Percentiles rank a stretch among this genome's conserved stretches.
phyloP scores from a whole-genome alignment of 2,329 filamentous ascomycete genomes.

The Venturiaceae sp. region DNA sequence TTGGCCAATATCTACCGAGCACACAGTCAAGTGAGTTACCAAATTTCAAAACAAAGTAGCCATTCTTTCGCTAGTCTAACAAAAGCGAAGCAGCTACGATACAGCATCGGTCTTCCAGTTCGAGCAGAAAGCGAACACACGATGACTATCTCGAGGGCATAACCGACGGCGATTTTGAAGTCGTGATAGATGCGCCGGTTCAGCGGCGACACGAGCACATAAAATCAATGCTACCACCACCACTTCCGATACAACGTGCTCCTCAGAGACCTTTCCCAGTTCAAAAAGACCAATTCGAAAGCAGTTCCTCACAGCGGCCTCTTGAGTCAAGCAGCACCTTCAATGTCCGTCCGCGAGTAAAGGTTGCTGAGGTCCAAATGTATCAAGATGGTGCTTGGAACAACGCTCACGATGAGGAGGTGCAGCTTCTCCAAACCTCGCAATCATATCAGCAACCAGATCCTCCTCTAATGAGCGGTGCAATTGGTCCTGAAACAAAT shows the following conservation, averaged over 20 bases:
- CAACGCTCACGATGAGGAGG: neutral
- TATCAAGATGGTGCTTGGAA: neutral
- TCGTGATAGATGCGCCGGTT: neutral
- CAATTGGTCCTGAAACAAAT: neutral
- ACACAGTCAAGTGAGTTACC: neutral
- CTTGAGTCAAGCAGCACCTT: neutral
- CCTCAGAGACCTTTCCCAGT: neutral
- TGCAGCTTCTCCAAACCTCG: neutral
- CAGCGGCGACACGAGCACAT: neutral
- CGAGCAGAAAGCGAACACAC: constrained; percentile 6
- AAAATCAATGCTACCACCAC: constrained; percentile 10
- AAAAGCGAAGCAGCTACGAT: neutral
- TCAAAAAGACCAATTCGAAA: neutral
- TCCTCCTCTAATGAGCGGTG: neutral
- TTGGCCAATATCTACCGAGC: neutral
- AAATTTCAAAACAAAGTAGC: neutral
- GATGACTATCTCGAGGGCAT: constrained; percentile 3
- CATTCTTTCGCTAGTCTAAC: neutral
- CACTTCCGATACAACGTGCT: neutral
- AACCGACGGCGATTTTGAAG: neutral
- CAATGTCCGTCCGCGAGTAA: neutral
- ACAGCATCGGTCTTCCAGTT: neutral
- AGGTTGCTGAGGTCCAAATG: neutral
- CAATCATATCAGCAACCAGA: neutral
- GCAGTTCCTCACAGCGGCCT: neutral